Evolutionary conservation across 2,329 filamentous ascomycete species (phyloP).

Genomic region (Talaromyces sp.): DNA sequence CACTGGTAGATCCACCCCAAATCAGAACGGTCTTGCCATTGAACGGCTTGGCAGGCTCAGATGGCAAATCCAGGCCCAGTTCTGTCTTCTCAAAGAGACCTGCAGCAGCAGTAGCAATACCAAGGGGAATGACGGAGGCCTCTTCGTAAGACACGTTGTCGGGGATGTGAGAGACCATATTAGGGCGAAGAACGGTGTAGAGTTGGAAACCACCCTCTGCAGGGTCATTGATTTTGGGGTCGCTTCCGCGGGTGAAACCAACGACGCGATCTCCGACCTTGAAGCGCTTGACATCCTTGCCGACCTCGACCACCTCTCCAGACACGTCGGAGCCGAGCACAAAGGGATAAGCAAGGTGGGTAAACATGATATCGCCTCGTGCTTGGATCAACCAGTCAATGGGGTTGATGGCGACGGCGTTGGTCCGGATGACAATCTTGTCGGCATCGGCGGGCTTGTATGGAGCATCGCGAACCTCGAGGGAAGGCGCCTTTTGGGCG

Average conservation of each 20-base stretch:
- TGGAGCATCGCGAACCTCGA: conserved; percentile 37
- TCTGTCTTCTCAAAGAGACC: conserved; percentile 22
- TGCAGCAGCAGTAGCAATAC: conserved; percentile 30
- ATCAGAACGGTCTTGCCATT: conserved; percentile 51
- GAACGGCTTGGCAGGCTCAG: conserved; percentile 42
- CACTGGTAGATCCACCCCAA: conserved; percentile 49
- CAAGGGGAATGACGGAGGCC: conserved; percentile 36
- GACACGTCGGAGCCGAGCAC: conserved; percentile 28
- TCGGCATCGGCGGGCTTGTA: conserved; percentile 33
- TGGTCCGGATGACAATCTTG: conserved; percentile 41
- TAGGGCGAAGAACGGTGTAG: conserved; percentile 24
- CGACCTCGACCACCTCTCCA: conserved; percentile 24
- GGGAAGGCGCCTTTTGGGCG: conserved; percentile 28
- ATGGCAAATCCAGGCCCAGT: conserved; percentile 12
- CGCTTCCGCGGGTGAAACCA: conserved; percentile 22
- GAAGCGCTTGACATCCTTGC: conserved; percentile 18
- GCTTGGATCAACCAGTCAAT: conserved; percentile 42
- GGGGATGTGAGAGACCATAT: conserved; percentile 28
- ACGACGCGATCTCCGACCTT: conserved; percentile 28
- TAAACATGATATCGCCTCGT: conserved; percentile 26
- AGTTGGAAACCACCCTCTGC: conserved; percentile 27
- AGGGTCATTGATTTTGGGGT: conserved; percentile 19
- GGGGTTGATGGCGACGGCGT: conserved; percentile 43
- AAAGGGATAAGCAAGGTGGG: conserved; percentile 23
- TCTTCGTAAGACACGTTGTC: conserved; percentile 29